Evolutionary conservation across 371 early-diverging fungal genomes (phyloP), one percentile per base, ranked within the genome.

Genomic region (Blakeslea trispora): DNA sequence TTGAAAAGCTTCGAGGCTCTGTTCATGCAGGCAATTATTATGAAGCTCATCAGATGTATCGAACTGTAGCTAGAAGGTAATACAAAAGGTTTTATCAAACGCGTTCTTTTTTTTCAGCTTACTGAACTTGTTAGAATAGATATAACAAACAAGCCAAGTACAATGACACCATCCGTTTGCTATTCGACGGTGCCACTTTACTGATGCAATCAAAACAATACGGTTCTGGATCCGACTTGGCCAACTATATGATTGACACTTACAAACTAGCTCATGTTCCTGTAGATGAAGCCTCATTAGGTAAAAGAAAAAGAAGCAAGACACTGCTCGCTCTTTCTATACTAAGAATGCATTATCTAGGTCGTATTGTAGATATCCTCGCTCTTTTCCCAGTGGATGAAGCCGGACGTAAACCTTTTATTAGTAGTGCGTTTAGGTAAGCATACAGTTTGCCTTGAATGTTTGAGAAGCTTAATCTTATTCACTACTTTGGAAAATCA

Each of bases 41-140:
- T 77, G 94, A 92, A 64, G 92, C 93, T 5, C 94, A 95, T 64
- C 94, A 95, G 71, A 92, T 93, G 92, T 91, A 91, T 70, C 86
- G 91, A 60, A 93, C 95, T 22, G 90, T 93, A 37, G 87, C 88
- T 66, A 87, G 88, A 75, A 81, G 94, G 90, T 92, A 84, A 56
- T 66, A 53, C 4, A 14, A n/a, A 0, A 34, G 18, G 7, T 34
- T 21, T 28, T 45, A 31, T 31, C 7, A 5, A 24, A 42, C 17
- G 5, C 45, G 28, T 39, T 46, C 39, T 35, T 24, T 18, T 23
- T 17, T 35, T 45, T n/a, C 40, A 41, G 11, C 41, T 24, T n/a
- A 24, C 24, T 9, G 1, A 23, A 22, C 6, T 34, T 50, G 23
- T n/a, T 41, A 21, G n/a, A 37, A 24, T 50, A 92, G 93, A 64